Conservation (phyloP, 192 early-diverging fungal genomes). For the Gamsiella multidivaricata region DNA sequence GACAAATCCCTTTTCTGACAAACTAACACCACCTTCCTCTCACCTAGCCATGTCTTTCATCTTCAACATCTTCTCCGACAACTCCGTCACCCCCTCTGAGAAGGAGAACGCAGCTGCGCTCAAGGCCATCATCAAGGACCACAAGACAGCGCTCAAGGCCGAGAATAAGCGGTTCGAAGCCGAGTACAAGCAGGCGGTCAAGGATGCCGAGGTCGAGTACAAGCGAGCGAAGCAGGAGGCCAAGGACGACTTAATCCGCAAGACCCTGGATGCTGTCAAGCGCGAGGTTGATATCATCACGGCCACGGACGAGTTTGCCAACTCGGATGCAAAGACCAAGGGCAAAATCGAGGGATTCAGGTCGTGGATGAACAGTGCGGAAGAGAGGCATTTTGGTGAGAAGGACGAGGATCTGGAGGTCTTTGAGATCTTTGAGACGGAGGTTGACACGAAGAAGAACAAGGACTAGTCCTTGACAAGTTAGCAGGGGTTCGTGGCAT, state of each 20-base stretch:
- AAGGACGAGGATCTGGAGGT: not conserved
- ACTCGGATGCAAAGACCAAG: constrained; percentile 21
- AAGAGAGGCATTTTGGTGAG: not conserved
- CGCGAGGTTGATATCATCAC: constrained; percentile 21
- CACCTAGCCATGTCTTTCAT: constrained; percentile 31
- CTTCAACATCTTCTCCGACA: constrained; percentile 4
- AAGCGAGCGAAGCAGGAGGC: constrained; percentile 16
- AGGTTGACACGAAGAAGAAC: too few relatives aligned
- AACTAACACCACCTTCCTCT: too few relatives aligned
- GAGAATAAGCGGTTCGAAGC: constrained; percentile 13
- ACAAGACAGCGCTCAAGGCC: constrained; percentile 17
- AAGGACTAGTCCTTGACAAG: too few relatives aligned
- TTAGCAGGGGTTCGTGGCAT: too few relatives aligned
- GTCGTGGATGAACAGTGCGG: not conserved
- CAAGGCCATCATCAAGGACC: constrained; percentile 30
- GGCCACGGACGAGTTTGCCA: constrained; percentile 7
- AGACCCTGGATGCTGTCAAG: not conserved
- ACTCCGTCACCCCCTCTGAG: constrained; percentile 11
- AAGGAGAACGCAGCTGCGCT: constrained; percentile 21
- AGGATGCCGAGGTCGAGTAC: constrained; percentile 22
- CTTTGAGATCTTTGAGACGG: not conserved
- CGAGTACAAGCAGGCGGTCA: constrained; percentile 25
- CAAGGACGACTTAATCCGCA: constrained; percentile 16
- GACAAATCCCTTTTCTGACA: too few relatives aligned
- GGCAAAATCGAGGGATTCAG: constrained; percentile 19